Base-by-base conservation (phyloP, 192 early-diverging fungal species). In the Chytriomyces confervae region DNA sequence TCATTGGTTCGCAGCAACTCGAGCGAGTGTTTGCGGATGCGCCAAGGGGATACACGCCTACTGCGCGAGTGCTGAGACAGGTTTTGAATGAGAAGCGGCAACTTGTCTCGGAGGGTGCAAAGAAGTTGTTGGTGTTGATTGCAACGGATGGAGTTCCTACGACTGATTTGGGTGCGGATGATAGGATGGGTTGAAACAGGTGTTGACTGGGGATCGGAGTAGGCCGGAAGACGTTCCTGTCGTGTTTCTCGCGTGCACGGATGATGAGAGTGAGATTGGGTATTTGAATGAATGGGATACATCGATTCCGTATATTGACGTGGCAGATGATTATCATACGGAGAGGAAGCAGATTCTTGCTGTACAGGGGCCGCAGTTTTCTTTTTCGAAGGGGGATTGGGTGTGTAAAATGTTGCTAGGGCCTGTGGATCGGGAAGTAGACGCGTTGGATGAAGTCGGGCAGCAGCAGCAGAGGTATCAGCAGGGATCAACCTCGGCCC, bases 11-110 rank as follows among this genome's bases (percentile, higher is more conserved):
- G 23, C 27, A 7, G 13, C 27, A 16, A 20, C 44, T 73, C 9
- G 53, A 61, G 7, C 7, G 5, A 5, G 72, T 45, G 7, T 73
- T 73, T 45, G 29, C 24, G 6, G 6, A 7, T 8, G 5, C n/a
- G 6, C 72, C 72, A 36, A 13, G 45, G 10, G 72, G 72, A 48
- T 73, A 73, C 45, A 73, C 72, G 13, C 72, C 72, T 7, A 73
- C 62, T 47, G 36, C 72, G 5, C 18, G 72, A 6, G 61, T 62
- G 7, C 24, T 73, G 61, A 8, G 45, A 62, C 18, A 49, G 62
- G 72, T 73, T 7, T 24, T 73, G 5, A 20, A 11, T 6, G 72
- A 73, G 43, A 73, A 73, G 45, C 57, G 69, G 69, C 69, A 53
- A 0, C n/a, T n/a, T 57, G 11, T 8, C 11, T 6, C 18, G 6